Base-by-base conservation (phyloP, 352 stramenopile genomes). In the Phytophthora sp. region DNA sequence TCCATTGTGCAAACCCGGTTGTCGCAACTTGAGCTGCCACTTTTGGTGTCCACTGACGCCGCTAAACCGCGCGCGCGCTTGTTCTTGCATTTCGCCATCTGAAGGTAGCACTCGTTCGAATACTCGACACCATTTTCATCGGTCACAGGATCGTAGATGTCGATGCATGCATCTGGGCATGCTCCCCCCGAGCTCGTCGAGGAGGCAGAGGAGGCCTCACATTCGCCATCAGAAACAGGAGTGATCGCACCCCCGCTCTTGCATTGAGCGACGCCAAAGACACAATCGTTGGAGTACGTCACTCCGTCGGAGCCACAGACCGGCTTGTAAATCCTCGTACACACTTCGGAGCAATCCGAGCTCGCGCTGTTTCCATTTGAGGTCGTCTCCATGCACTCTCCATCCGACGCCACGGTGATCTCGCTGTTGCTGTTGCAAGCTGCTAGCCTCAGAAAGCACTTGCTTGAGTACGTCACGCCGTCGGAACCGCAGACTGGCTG, bases 281-380 rank as follows among this genome's bases (percentile, higher is more conserved):
- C 51, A 38, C 74, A 83, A 44, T 54, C 53, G 53, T 74, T 83
- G 7, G 57, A 31, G 54, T 83, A 83, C 11, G 58, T 77, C 9
- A 66, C 51, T 13, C 64, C 71, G 35, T 83, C 58, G 9, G 71
- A 74, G 13, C 74, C 65, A 21, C 59, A 72, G 10, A 68, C 55
- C 4, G 66, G 66, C 0, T 54, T 26, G 45, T 72, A 76, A 21
- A 75, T 75, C 53, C 65, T 64, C 20, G 52, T 45, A 20, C 50
- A 50, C 11, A 42, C 20, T 12, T 48, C 38, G 12, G 50, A 20
- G 10, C 50, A 58, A 9, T n/a, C 20, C 5, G 37, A 38, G 24
- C 28, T 52, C 5, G 18, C 15, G 52, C 18, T 45, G 23, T 27
- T 37, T 17, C 30, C 21, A 8, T 20, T 11, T 13, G 27, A 64